A percentile compares a stretch with the other conserved stretches of the same genome.
Evolutionary conservation across 164 flowering plant species (phyloP).

Genomic region (Magnolia officinalis): DNA sequence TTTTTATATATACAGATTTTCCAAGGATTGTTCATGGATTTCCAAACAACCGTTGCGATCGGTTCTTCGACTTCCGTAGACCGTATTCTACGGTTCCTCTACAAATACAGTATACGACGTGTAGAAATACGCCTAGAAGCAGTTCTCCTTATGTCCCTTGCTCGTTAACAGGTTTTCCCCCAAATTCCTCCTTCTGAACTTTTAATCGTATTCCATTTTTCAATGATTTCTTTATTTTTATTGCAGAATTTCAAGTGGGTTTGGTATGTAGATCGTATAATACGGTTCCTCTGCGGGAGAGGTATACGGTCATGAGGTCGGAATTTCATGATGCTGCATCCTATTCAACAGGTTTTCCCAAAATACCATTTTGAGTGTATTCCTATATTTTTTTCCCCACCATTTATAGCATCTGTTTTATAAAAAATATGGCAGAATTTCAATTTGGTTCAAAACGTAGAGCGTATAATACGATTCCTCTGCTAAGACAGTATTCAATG

Average conservation of each 20-base stretch:
- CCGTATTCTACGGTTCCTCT: slow-evolving; percentile 8
- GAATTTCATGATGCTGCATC: background rate
- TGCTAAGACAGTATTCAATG: slow-evolving; percentile 8
- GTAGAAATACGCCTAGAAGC: slow-evolving; percentile 35
- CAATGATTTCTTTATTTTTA: background rate
- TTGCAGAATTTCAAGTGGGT: background rate
- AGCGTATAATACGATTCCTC: slow-evolving; percentile 5
- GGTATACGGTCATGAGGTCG: background rate
- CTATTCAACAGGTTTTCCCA: background rate
- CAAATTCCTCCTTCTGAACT: background rate
- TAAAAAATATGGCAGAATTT: background rate
- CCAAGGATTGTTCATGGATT: slow-evolving; percentile 5
- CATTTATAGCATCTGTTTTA: background rate
- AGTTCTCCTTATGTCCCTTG: slow-evolving; percentile 40
- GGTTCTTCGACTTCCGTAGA: slow-evolving; percentile 11
- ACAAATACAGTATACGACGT: slow-evolving; percentile 10
- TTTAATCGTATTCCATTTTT: background rate
- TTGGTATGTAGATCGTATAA: background rate
- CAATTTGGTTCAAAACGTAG: background rate
- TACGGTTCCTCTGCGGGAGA: background rate
- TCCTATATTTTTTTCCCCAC: background rate
- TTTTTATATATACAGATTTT: slow-evolving; percentile 14
- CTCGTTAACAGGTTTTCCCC: slow-evolving; percentile 44
- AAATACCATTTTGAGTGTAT: background rate
- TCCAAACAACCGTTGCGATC: slow-evolving; percentile 16